Conservation (phyloP, 352 stramenopile species). For the Phytophthora sansomeana region DNA sequence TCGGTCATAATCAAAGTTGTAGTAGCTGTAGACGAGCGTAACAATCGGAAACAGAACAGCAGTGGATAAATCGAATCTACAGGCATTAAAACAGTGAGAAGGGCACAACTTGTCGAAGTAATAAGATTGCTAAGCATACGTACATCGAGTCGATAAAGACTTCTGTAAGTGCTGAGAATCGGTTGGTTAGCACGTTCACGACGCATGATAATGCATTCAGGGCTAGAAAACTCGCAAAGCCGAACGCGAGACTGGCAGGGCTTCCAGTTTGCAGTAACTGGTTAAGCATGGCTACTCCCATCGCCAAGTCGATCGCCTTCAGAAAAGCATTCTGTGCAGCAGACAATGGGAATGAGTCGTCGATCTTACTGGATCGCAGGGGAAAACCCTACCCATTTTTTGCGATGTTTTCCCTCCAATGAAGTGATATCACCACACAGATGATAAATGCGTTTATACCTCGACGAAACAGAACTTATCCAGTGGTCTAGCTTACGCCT, state of each 20-base stretch:
- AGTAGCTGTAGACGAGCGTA: constrained; percentile 33
- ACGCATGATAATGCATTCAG: constrained; percentile 32
- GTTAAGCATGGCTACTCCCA: constrained; percentile 21
- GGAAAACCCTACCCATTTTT: constrained; percentile 36
- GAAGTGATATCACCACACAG: constrained; percentile 26
- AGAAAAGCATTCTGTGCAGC: constrained; percentile 36
- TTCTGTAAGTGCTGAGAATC: constrained; percentile 32
- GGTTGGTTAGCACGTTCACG: constrained; percentile 19
- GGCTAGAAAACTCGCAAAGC: constrained; percentile 20
- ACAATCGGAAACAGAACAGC: constrained; percentile 37
- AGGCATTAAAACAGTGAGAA: too few relatives aligned
- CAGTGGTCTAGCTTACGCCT: not conserved
- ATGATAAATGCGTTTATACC: not conserved
- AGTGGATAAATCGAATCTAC: constrained; percentile 40
- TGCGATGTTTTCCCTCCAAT: constrained; percentile 33
- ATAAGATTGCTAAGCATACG: too few relatives aligned
- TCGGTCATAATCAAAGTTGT: constrained; percentile 38
- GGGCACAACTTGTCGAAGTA: too few relatives aligned
- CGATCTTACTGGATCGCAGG: too few relatives aligned
- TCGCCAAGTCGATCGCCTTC: constrained; percentile 25
- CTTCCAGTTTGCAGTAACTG: too few relatives aligned
- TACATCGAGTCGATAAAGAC: constrained; percentile 40
- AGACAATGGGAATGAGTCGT: too few relatives aligned
- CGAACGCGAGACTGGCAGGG: too few relatives aligned
- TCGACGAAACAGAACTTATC: not conserved